Evolutionary conservation across 1,284 basidiomycete species (phyloP).

Genomic region (Sanguinoderma infundibulare): DNA sequence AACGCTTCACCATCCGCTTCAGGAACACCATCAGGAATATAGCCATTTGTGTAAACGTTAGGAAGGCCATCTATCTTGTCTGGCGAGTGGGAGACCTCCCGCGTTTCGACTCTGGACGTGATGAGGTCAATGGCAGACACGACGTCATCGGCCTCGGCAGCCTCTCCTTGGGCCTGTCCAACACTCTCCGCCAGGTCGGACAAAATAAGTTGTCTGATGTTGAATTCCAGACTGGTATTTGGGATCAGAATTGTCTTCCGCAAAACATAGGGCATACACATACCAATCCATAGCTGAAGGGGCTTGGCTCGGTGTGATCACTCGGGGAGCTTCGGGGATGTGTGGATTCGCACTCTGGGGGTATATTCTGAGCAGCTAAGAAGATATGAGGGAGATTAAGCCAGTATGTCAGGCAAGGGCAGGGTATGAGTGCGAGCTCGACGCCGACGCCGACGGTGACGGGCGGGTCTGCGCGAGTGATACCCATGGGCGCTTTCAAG

Average conservation of each 20-base stretch:
- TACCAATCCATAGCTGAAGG: conserved; percentile 3
- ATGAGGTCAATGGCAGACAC: conserved; percentile 59
- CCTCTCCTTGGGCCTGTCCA: conserved; percentile 50
- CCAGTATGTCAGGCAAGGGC: not conserved
- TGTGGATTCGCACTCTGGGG: not conserved
- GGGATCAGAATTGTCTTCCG: not conserved
- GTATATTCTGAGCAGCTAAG: not conserved
- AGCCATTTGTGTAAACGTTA: not conserved
- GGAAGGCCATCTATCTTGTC: conserved; percentile 6
- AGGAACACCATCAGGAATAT: conserved; percentile 11
- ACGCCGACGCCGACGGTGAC: no score
- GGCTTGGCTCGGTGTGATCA: not conserved
- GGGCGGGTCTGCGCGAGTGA: not conserved
- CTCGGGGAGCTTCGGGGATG: no score
- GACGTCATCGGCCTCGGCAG: conserved; percentile 30
- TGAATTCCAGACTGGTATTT: conserved; percentile 63
- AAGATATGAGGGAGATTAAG: not conserved
- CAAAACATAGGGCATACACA: not conserved
- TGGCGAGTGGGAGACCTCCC: conserved; percentile 30
- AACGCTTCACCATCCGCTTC: conserved; percentile 21
- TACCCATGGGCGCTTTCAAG: not conserved
- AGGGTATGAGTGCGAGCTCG: not conserved
- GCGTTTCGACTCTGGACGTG: conserved; percentile 60
- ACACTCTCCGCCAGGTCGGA: conserved; percentile 78
- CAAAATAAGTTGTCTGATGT: conserved; percentile 83